phyloP scores from a whole-genome alignment of 1,284 basidiomycete genomes.

The Anthracocystis walkeri region DNA sequence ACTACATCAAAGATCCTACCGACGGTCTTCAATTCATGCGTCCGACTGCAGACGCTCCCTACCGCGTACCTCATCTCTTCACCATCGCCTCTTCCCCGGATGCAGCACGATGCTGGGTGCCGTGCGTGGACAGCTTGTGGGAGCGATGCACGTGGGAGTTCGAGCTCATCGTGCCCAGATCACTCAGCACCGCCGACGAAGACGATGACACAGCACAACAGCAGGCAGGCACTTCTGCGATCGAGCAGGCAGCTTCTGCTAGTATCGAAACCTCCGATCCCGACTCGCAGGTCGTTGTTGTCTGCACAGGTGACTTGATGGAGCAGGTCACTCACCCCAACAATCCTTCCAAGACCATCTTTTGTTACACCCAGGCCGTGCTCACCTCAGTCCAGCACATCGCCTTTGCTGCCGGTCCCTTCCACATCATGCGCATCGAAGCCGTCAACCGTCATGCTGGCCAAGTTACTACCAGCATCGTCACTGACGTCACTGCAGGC shows the following conservation, averaged over 20 bases:
- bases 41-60: conserved; percentile 83
- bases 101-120: conserved; percentile 94
- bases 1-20: conserved; percentile 81
- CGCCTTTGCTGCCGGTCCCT: conserved; percentile 93
- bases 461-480: conserved; percentile 74
- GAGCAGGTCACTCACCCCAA: conserved; percentile 83
- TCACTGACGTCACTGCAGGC: conserved; percentile 53
- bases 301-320: conserved; percentile 85
- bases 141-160: conserved; percentile 99
- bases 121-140: conserved; percentile 94
- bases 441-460: conserved; percentile 71
- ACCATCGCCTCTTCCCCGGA: conserved; percentile 89
- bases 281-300: conserved; percentile 76
- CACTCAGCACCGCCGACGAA: conserved; percentile 65
- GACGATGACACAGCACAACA: conserved; percentile 19
- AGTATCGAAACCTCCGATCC: conserved; percentile 18
- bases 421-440: conserved; percentile 70
- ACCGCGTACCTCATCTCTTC: conserved; percentile 86
- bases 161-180: conserved; percentile 89
- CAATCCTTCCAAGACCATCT: conserved; percentile 93
- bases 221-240: conserved; percentile 12
- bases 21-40: conserved; percentile 88
- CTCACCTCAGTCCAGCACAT: conserved; percentile 95
- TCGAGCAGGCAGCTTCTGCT: conserved; percentile 8
- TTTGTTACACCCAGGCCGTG: conserved; percentile 88